Conservation (phyloP, 345 rosid species). For the Eucalyptus caleyi region DNA sequence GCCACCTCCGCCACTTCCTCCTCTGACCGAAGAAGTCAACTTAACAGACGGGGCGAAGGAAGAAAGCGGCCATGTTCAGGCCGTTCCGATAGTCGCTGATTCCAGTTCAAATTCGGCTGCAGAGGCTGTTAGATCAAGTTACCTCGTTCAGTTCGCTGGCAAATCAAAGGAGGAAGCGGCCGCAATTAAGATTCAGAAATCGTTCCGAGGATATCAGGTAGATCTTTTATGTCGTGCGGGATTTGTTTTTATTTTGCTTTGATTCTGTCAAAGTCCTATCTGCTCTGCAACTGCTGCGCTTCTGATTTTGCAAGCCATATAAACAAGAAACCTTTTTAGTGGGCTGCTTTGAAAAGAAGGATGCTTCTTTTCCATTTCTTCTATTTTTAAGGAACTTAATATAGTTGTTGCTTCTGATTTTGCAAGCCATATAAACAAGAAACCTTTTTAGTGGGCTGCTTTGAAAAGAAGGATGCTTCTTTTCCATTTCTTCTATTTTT, state of each 20-base stretch:
- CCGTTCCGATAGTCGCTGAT: slow-evolving; percentile 11
- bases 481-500: neutral
- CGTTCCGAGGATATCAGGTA: slow-evolving; percentile 82
- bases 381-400: neutral
- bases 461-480: neutral
- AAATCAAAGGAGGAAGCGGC: slow-evolving; percentile 69
- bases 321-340: neutral
- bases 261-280: neutral
- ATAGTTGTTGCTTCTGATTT: neutral
- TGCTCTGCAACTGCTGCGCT: neutral
- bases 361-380: neutral
- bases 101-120: slow-evolving; percentile 9
- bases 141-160: slow-evolving; percentile 29
- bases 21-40: slow-evolving; percentile 32
- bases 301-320: neutral
- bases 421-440: neutral
- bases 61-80: slow-evolving; percentile 8
- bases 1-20: slow-evolving; percentile 22
- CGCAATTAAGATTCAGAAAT: slow-evolving; percentile 83
- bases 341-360: neutral
- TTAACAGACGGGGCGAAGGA: slow-evolving; percentile 32
- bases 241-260: neutral
- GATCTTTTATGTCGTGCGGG: neutral
- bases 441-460: neutral
- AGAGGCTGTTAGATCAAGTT: slow-evolving; percentile 22